Percentiles rank a stretch among this genome's conserved stretches.
Conservation (phyloP, 2,329 filamentous ascomycete genomes). For the Pestalotiopsis sp. region DNA sequence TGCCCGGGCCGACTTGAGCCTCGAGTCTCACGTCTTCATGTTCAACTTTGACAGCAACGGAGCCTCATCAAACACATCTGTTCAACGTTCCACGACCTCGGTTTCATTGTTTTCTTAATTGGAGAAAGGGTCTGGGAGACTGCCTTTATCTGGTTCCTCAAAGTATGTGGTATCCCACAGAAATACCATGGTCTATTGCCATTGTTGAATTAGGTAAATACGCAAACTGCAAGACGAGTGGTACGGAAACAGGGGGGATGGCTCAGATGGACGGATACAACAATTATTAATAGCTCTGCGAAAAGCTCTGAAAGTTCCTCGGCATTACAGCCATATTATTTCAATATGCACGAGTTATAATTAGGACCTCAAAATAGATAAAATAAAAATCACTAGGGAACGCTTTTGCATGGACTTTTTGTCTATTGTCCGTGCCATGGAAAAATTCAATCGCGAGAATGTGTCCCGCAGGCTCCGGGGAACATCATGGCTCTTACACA, state of each 20-base stretch:
- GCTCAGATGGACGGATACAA: background rate
- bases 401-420: background rate
- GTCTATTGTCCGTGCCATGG: background rate
- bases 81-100: too few species aligned
- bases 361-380: background rate
- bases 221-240: too few species aligned
- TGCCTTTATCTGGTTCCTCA: too few species aligned
- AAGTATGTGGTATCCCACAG: too few species aligned
- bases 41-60: too few species aligned
- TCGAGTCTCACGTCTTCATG: too few species aligned
- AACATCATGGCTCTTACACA: background rate
- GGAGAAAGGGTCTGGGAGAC: too few species aligned
- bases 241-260: background rate
- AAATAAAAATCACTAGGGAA: background rate
- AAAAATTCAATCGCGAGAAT: background rate
- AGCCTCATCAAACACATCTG: too few species aligned
- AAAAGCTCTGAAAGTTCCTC: background rate
- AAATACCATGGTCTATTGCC: too few species aligned
- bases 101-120: too few species aligned
- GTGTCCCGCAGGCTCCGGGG: background rate
- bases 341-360: background rate
- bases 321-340: background rate
- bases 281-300: background rate
- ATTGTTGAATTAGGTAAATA: too few species aligned
- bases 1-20: too few species aligned